Evolutionary conservation across 139 green algal species (phyloP).

Genomic region (Chlorella sp.): DNA sequence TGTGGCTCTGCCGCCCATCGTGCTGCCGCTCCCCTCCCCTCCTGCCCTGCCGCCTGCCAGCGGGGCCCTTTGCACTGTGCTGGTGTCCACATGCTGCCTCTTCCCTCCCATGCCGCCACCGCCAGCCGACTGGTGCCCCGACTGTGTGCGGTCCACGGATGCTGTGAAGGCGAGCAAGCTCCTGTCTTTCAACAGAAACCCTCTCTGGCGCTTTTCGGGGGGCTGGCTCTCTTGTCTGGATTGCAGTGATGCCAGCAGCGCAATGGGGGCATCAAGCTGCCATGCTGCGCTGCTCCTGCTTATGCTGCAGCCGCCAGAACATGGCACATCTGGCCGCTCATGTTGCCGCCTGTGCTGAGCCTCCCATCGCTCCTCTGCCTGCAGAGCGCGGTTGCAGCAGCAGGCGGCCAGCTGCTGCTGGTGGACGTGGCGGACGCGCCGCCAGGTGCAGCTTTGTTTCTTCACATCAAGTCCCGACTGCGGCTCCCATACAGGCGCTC

Average conservation of each 20-base stretch:
- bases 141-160: neutral
- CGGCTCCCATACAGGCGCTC: too few relatives aligned
- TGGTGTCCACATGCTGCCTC: neutral
- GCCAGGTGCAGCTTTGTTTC: neutral
- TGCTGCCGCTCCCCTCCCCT: neutral
- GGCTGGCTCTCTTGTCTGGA: too few relatives aligned
- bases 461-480: too few relatives aligned
- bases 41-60: neutral
- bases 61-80: neutral
- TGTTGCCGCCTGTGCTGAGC: too few relatives aligned
- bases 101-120: neutral
- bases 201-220: too few relatives aligned
- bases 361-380: too few relatives aligned
- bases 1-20: neutral
- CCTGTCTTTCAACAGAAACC: too few relatives aligned
- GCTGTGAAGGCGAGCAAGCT: neutral
- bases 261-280: too few relatives aligned
- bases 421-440: neutral
- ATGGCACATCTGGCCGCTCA: too few relatives aligned
- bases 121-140: conserved; percentile 22
- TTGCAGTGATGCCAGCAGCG: too few relatives aligned
- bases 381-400: neutral
- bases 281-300: too few relatives aligned
- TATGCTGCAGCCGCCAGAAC: too few relatives aligned
- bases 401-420: neutral